These are phyloP conservation scores for Nemania sp. DNA, from an alignment of 2,329 filamentous ascomycete genomes.

Conservation along the genomic window DNA sequence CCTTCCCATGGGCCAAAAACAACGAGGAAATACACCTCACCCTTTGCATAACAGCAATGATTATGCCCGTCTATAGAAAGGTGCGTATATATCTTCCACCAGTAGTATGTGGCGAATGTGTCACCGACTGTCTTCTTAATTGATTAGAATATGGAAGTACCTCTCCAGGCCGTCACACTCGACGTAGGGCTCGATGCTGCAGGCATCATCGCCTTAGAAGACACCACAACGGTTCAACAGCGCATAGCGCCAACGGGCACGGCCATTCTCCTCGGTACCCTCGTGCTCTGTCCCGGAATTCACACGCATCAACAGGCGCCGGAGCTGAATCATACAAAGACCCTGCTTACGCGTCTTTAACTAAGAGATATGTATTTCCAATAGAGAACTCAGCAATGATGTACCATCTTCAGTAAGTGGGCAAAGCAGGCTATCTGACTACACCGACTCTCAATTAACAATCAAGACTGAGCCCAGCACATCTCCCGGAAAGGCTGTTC, in stretches of 20 bases:
- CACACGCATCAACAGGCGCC: neutral
- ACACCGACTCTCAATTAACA: neutral
- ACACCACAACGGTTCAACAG: neutral
- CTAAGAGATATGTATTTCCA: neutral
- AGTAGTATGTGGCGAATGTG: too few species aligned
- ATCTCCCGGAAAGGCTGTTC: neutral
- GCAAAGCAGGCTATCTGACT: neutral
- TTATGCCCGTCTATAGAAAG: too few species aligned
- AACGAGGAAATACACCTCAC: too few species aligned
- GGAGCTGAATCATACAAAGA: neutral
- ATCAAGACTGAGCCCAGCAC: neutral
- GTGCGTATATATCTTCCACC: too few species aligned
- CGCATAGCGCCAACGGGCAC: neutral
- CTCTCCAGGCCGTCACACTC: neutral
- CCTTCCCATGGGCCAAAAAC: too few species aligned
- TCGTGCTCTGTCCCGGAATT: slow-evolving; percentile 3
- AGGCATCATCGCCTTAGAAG: neutral
- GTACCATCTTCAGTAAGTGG: slow-evolving; percentile 2
- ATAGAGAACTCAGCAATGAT: neutral
- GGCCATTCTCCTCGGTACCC: neutral
- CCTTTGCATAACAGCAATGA: too few species aligned
- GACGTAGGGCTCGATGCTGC: neutral
- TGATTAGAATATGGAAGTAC: neutral
- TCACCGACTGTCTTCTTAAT: neutral
- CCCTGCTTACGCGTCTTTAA: neutral